phyloP scores from a whole-genome alignment of 2,329 filamentous ascomycete species.

The Tympanopsis confertula region DNA sequence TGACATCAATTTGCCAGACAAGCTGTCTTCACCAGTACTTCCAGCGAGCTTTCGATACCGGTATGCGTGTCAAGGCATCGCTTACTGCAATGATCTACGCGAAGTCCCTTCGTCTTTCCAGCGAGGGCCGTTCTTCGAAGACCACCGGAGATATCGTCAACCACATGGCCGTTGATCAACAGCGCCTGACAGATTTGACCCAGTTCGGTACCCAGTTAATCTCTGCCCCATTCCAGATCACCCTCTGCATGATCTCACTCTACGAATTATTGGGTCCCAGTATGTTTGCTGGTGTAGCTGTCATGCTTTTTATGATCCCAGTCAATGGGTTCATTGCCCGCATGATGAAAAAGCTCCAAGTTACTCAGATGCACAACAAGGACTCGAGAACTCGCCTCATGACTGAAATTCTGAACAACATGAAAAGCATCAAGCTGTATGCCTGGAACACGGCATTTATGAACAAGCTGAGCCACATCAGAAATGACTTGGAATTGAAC shows the following conservation, averaged over 20 bases:
- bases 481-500: constrained; percentile 63
- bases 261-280: constrained; percentile 62
- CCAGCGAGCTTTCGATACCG: constrained; percentile 63
- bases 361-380: constrained; percentile 70
- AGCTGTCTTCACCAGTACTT: constrained; percentile 65
- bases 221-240: constrained; percentile 66
- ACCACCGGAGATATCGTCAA: constrained; percentile 70
- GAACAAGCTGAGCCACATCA: constrained; percentile 60
- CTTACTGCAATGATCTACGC: constrained; percentile 61
- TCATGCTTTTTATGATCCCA: constrained; percentile 68
- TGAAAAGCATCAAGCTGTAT: constrained; percentile 72
- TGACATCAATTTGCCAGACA: constrained; percentile 57
- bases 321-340: constrained; percentile 62
- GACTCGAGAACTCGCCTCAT: constrained; percentile 61
- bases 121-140: constrained; percentile 58
- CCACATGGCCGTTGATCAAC: constrained; percentile 68
- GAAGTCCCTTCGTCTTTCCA: constrained; percentile 58
- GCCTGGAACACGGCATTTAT: constrained; percentile 68
- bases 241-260: constrained; percentile 60
- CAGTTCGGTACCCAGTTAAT: constrained; percentile 65
- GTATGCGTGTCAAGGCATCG: constrained; percentile 63
- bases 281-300: constrained; percentile 63
- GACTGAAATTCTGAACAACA: constrained; percentile 69
- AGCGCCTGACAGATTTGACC: constrained; percentile 59
- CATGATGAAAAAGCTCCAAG: constrained; percentile 62